Evolutionary conservation across 2,329 filamentous ascomycete genomes (phyloP), one percentile per base, ranked within the genome.

Genomic region (Phyllosticta paracitricarpa): DNA sequence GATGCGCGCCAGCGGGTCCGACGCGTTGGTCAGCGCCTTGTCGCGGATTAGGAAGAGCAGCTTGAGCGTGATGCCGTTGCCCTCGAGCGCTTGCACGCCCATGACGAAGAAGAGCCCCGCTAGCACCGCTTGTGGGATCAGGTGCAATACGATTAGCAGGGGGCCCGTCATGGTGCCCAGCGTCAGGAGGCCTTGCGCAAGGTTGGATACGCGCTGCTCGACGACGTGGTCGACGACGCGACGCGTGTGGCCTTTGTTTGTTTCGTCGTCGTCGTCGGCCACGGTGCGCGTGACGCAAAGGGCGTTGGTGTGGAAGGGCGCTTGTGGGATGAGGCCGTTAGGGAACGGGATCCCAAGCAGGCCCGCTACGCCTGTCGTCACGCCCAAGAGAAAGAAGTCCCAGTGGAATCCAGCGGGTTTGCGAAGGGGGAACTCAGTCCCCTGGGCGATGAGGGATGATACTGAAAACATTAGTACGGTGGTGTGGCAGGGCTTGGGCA

Each of bases 371-470:
- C 82, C 81, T 1, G 80, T 83, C 0, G 82, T 83, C 63, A 78
- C 76, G 6, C 82, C 82, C 0, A 84, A 75, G 0, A 84, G 75
- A 69, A 83, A 84, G 66, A 84, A 79, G 68, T 84, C 82, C 81
- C 82, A 84, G 67, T 84, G 81, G 66, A 84, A 84, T n/a, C 82
- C 82, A 0, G 80, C 81, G 0, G 82, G 82, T 65, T 84, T 84
- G 58, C 77, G 77, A 10, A 84, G 72, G 0, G 82, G 82, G 56
- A 81, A 84, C 26, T 82, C 76, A 26, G 77, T 78, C 14, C 79
- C 81, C 69, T 84, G 82, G 0, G 82, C 81, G 9, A 79, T 82
- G 33, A 84, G 74, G 25, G 79, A 81, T 63, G 79, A 82, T 58
- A 84, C 58, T 61, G 25, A 2, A 25, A 3, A 8, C 8, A 54